Conservation (phyloP, 2,329 filamentous ascomycete species). For the Anisogramma anomala region DNA sequence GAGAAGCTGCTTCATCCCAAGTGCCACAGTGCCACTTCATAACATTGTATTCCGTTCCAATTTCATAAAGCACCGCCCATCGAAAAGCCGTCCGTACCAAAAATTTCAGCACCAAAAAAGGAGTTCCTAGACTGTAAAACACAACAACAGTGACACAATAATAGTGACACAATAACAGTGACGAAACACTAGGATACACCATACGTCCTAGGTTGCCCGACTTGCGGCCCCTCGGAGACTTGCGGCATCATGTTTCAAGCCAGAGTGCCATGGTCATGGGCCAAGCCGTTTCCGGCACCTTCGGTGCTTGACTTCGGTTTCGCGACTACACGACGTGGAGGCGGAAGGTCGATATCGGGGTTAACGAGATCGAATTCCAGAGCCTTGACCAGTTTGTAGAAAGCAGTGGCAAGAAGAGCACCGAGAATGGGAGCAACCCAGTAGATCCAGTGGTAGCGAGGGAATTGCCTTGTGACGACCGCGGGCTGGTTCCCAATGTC, state of each 20-base stretch:
- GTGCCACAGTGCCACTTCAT: too few relatives aligned
- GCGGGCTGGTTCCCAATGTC: constrained; percentile 25
- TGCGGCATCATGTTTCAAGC: background rate
- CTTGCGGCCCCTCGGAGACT: background rate
- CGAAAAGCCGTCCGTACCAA: background rate
- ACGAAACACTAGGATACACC: background rate
- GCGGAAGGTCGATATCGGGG: constrained; percentile 9
- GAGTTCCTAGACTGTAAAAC: too few relatives aligned
- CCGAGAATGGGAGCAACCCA: constrained; percentile 43
- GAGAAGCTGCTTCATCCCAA: too few relatives aligned
- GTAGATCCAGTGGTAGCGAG: constrained; percentile 41
- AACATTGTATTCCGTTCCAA: too few relatives aligned
- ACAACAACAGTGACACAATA: too few relatives aligned
- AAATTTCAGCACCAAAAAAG: too few relatives aligned
- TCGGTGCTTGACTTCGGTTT: background rate
- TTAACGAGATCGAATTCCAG: constrained; percentile 39
- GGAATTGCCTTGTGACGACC: constrained; percentile 29
- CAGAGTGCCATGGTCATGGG: constrained; percentile 1
- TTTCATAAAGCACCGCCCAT: too few relatives aligned
- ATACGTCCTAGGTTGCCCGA: background rate
- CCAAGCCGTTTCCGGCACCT: background rate
- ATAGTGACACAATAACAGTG: background rate
- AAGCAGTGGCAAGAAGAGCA: constrained; percentile 33
- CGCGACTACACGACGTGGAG: background rate
- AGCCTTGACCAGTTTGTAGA: constrained; percentile 39